Evolutionary conservation across 2,329 filamentous ascomycete species (phyloP).

Genomic region (Colletotrichum camelliae): DNA sequence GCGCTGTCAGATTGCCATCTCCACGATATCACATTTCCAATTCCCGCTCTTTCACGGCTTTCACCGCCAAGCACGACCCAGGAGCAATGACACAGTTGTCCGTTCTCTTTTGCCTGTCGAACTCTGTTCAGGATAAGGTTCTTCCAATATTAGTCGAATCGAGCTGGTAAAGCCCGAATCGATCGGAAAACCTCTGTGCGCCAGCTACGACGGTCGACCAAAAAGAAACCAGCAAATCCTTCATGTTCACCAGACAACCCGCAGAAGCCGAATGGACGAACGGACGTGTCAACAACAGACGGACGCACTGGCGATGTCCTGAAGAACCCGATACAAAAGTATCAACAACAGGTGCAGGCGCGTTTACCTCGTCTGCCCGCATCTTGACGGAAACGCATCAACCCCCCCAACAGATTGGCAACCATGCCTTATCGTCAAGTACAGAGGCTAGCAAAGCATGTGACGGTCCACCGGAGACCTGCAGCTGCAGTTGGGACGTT

Average conservation of each 20-base stretch:
- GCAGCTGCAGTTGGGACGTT: background rate
- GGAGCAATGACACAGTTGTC: background rate
- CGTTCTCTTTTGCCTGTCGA: background rate
- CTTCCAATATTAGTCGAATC: background rate
- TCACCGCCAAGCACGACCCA: background rate
- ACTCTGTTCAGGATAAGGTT: background rate
- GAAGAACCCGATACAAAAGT: background rate
- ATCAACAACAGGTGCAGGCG: background rate
- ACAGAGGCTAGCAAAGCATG: background rate
- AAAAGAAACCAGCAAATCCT: background rate
- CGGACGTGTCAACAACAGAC: background rate
- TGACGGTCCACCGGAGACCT: background rate
- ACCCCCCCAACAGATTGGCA: background rate
- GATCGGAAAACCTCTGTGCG: background rate
- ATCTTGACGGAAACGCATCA: background rate
- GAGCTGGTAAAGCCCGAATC: background rate
- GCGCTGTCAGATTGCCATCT: background rate
- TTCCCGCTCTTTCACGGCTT: background rate
- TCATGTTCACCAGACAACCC: background rate
- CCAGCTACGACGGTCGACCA: background rate
- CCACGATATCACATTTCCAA: constrained; percentile 4
- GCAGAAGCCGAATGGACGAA: background rate
- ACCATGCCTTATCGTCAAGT: background rate
- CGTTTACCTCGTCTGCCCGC: background rate
- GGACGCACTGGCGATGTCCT: background rate